Evolutionary conservation across 306 rosid genomes (phyloP), one percentile per base, ranked within the genome.

Genomic region (Lithocarpus polystachyus): DNA sequence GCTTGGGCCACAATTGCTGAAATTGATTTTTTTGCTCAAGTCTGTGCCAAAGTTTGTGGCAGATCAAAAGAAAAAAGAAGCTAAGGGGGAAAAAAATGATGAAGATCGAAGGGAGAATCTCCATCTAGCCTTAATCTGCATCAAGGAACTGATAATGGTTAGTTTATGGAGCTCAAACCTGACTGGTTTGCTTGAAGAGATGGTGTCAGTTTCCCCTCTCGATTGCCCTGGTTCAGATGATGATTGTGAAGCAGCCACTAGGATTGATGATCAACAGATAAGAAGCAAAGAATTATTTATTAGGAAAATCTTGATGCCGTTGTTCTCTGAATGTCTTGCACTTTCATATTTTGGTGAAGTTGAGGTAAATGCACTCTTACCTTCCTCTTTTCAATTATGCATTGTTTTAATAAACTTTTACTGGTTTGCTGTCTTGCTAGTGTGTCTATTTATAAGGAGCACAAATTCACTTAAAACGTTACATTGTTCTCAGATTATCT

Each of bases 181-280:
- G 33, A 64, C 79, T 71, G 81, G 75, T 82, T 78, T 85, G 78
- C 86, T 85, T 65, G 86, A 85, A 60, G 86, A 75, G 59, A 4
- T 85, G 75, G 75, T 75, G 68, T 82, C 76, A 40, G 60, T 78
- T 56, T 40, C 73, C 23, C 56, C 55, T 77, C 40, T 70, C 1
- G 61, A 78, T 57, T 51, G 52, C 45, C 68, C 72, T 52, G 73
- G 14, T 51, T 74, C 31, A 28, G 67, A 71, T 45, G 77, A 35
- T 56, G 81, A 61, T 71, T 75, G 68, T 13, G 76, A 85, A 79
- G 59, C 35, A 51, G 80, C 82, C 22, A 40, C 81, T 18, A 29
- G 56, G 55, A 78, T 81, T 22, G 79, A 82, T 19, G 88, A 82
- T 64, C 82, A 76, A 72, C 74, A 64, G 17, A 62, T 62, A 64